Base-by-base conservation (phyloP, 352 stramenopile genomes). In the Phytophthora sojae region DNA sequence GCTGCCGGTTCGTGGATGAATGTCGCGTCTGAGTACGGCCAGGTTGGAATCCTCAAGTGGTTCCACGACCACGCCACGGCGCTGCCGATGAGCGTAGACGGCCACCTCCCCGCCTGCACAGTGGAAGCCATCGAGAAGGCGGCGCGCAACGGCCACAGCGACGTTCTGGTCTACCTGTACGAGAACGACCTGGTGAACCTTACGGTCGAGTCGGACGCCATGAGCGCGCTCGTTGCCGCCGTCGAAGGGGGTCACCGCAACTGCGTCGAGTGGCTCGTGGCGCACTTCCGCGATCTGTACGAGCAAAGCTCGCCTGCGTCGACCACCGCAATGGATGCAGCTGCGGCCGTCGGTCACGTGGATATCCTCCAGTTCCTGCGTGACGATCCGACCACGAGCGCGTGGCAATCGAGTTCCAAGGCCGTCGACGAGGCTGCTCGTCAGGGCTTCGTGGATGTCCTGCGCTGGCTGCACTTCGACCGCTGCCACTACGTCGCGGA, bases 1-100 rank as follows among this genome's bases (percentile, higher is more conserved):
- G 73, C 64, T 49, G 77, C 80, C 45, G 80, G 79, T 7, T 91
- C 85, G 29, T 92, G 85, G 85, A 88, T 92, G 81, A 81, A 92
- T 52, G 85, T 92, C 57, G 85, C 85, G 23, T 86, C 81, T 14
- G 77, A 91, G 45, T 90, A 86, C 71, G 85, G 85, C 15, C 85
- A 91, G 57, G 77, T 90, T 32, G 66, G 53, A 32, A 88, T 91
- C 26, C 73, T 92, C 19, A 85, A 80, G 67, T 92, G 82, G 85
- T 89, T 92, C 30, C 80, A 86, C 58, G 81, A 91, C 37, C 82
- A 92, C 63, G 70, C 74, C 4, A 83, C 73, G 8, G 78, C 77
- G 55, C 58, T 92, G 12, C 81, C 82, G 3, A 86, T 89, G 67
- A 81, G 79, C 3, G 76, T 91, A n/a, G 80, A 90, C 55, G 81